Percentiles rank a stretch among this genome's conserved stretches.
phyloP scores from a whole-genome alignment of 1,284 basidiomycete species.

The Ganoderma meredithae region DNA sequence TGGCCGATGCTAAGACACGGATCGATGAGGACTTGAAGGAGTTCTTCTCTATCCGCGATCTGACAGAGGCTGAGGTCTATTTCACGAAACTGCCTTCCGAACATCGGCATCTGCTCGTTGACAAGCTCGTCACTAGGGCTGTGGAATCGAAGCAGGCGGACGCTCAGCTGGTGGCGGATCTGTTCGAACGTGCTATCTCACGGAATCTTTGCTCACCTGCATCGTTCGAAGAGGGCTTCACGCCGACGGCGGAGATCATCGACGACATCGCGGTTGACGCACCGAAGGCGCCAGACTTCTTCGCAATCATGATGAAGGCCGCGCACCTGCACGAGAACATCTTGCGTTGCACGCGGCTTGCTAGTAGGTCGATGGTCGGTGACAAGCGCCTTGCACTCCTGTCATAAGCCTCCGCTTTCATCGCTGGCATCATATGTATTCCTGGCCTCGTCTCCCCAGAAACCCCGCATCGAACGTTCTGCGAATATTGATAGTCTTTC shows the following conservation, averaged over 20 bases:
- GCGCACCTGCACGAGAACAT: conserved; percentile 49
- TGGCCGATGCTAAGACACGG: conserved; percentile 78
- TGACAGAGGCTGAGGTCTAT: conserved; percentile 89
- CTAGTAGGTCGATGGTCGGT: too few relatives aligned
- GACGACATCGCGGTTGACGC: conserved; percentile 92
- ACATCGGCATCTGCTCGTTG: conserved; percentile 73
- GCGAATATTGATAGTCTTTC: too few relatives aligned
- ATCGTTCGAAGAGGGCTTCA: conserved; percentile 72
- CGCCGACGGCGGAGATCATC: conserved; percentile 73
- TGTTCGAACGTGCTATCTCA: conserved; percentile 65
- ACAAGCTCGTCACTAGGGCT: conserved; percentile 75
- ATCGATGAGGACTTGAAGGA: conserved; percentile 84
- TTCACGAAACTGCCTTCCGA: conserved; percentile 74
- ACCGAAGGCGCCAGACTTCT: conserved; percentile 83
- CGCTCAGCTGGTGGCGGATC: conserved; percentile 77
- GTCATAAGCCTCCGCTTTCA: too few relatives aligned
- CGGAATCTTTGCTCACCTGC: conserved; percentile 63
- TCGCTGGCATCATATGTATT: too few relatives aligned
- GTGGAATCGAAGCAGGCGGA: conserved; percentile 88
- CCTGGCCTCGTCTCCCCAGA: too few relatives aligned
- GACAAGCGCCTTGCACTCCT: too few relatives aligned
- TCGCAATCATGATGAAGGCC: conserved; percentile 78
- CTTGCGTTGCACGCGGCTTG: too few relatives aligned
- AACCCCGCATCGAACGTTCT: too few relatives aligned
- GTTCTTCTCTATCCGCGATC: conserved; percentile 77